Evolutionary conservation across 495 filamentous ascomycete genomes (phyloP).

Genomic region (Neurospora hispaniola): DNA sequence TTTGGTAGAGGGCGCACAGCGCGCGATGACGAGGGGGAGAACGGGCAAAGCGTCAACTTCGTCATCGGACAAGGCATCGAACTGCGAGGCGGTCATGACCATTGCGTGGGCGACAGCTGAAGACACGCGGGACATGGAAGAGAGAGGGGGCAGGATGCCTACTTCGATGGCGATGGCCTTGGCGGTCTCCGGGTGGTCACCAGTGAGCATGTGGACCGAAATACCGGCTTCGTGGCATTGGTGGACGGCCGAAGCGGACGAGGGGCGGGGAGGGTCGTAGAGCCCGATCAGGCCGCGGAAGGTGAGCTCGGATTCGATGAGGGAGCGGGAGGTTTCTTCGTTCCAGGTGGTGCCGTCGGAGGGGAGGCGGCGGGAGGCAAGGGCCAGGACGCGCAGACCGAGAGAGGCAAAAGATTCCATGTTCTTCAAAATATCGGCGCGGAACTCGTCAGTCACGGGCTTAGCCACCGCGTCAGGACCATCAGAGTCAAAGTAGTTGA

Average conservation of each 20-base stretch:
- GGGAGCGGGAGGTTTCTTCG: slow-evolving; percentile 29
- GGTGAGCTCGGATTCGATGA: slow-evolving; percentile 46
- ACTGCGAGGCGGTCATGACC: slow-evolving; percentile 53
- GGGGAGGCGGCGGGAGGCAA: slow-evolving; percentile 41
- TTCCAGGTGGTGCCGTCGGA: background rate
- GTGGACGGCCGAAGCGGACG: slow-evolving; percentile 53
- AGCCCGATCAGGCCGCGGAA: slow-evolving; percentile 59
- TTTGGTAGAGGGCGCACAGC: slow-evolving; percentile 57
- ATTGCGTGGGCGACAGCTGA: slow-evolving; percentile 42
- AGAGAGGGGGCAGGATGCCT: slow-evolving; percentile 50
- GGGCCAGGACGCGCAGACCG: slow-evolving; percentile 65
- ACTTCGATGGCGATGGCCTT: slow-evolving; percentile 66
- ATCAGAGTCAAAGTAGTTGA: slow-evolving; percentile 10
- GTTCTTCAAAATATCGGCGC: slow-evolving; percentile 46
- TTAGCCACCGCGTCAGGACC: slow-evolving; percentile 10
- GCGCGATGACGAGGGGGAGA: slow-evolving; percentile 53
- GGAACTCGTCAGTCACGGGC: slow-evolving; percentile 47
- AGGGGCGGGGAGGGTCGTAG: slow-evolving; percentile 62
- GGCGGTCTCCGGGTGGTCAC: slow-evolving; percentile 66
- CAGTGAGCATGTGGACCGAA: slow-evolving; percentile 73
- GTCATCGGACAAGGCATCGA: slow-evolving; percentile 46
- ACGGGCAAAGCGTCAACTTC: slow-evolving; percentile 48
- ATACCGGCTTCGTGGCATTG: slow-evolving; percentile 63
- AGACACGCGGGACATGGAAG: slow-evolving; percentile 39
- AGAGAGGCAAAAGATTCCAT: slow-evolving; percentile 57